Percentiles rank a stretch among this genome's conserved stretches.
phyloP scores from a whole-genome alignment of 441 rosid species.

The Arabidopsis lyrata region DNA sequence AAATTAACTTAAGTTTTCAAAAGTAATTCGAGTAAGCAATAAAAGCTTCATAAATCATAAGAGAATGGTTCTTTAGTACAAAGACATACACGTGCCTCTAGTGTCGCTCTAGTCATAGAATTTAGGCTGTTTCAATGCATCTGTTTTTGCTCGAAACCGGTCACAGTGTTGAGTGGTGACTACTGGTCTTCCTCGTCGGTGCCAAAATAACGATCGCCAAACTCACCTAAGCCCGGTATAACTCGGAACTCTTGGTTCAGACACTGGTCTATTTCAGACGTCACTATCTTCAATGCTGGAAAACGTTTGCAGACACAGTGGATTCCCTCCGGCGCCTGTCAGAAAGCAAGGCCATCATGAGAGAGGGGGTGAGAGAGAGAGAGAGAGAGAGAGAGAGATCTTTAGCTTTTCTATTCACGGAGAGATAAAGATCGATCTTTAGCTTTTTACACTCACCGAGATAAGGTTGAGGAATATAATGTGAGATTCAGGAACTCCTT shows the following conservation, averaged over 20 bases:
- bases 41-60: constrained; percentile 2
- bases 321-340: constrained; percentile 96
- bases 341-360: neutral
- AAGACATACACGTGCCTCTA: constrained; percentile 11
- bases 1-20: neutral
- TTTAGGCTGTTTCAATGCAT: constrained; percentile 2
- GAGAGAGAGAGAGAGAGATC: constrained; percentile 16
- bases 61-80: neutral
- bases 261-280: constrained; percentile 87
- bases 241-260: constrained; percentile 90
- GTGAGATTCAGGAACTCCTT: constrained; percentile 96
- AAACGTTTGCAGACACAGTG: constrained; percentile 90
- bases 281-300: constrained; percentile 88
- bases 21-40: neutral
- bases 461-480: constrained; percentile 92
- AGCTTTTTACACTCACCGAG: constrained; percentile 63
- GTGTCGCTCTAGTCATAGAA: constrained; percentile 2
- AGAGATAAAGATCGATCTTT: neutral
- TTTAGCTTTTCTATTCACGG: neutral
- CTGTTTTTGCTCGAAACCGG: constrained; percentile 5
- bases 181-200: constrained; percentile 70
- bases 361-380: neutral
- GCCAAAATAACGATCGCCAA: constrained; percentile 96
- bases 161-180: constrained; percentile 7
- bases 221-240: constrained; percentile 96